Evolutionary conservation across 305 asterid genomes (phyloP), one percentile per base, ranked within the genome.

Genomic region (Plantago coronopus): DNA sequence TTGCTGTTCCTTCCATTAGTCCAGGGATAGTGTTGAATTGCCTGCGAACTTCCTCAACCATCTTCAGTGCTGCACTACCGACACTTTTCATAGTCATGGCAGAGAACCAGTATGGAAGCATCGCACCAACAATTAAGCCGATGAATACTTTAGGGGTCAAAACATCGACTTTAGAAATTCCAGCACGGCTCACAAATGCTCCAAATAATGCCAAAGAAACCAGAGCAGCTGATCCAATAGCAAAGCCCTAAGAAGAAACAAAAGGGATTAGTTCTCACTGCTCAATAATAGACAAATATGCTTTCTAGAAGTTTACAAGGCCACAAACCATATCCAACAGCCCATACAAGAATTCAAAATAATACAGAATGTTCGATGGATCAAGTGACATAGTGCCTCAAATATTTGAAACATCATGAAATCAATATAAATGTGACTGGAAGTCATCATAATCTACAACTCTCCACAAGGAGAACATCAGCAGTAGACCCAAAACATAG

Each of bases 51-150:
- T 89, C 97, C 74, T 89, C 97, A 9, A 89, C 97, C 97, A 89
- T 89, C 65, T 84, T 84, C 70, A 89, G 54, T 61, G 97, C 97
- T 18, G 97, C 95, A 43, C 91, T 87, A 2, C 97, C 97, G 20
- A 89, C 97, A 67, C 97, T 89, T 85, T 87, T 89, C 95, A 89
- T 89, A 54, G 97, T 89, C 97, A 89, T 89, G 71, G 97, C 95
- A 5, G 97, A 89, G 70, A 89, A 89, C 97, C 97, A 89, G 71
- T 89, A 89, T 6, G 97, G 97, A 15, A 89, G 97, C 97, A 89
- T 89, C 7, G 95, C 97, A 51, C 97, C 97, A 15, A 89, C 93
- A 23, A 89, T 68, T 57, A 89, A 66, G 37, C 97, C 97, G 14
- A 89, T 87, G 79, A 89, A 89, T 58, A 89, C 97, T 72, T 89